phyloP scores from a whole-genome alignment of 805 yeast species.

The Saccharomycopsis schoenii region DNA sequence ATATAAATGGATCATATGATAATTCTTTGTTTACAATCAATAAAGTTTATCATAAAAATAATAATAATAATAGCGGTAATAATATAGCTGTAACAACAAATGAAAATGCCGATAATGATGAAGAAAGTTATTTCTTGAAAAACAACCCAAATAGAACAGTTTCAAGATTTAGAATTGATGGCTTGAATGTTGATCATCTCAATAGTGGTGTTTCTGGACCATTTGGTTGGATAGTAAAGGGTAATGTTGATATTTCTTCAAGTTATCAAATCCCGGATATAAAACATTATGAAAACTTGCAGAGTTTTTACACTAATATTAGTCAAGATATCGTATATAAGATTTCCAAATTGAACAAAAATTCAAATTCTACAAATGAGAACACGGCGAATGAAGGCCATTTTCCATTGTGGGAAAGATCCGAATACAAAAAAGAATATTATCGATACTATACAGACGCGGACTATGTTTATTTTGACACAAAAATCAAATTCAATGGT shows the following conservation, averaged over 20 bases:
- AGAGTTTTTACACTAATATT: conserved; percentile 17
- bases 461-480: conserved; percentile 63
- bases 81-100: no score
- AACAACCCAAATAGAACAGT: conserved; percentile 16
- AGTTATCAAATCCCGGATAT: conserved; percentile 75
- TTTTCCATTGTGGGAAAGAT: conserved; percentile 21
- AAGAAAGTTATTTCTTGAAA: conserved; percentile 1
- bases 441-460: conserved; percentile 26
- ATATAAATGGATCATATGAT: conserved; percentile 86
- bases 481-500: conserved; percentile 70
- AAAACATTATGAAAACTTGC: conserved; percentile 3
- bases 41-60: conserved; percentile 24
- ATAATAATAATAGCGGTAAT: not conserved
- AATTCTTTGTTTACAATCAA: conserved; percentile 89
- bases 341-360: conserved; percentile 17
- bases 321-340: conserved; percentile 29
- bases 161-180: conserved; percentile 70
- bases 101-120: conserved; percentile 18
- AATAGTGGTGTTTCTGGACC: conserved; percentile 90
- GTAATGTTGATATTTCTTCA: conserved; percentile 88
- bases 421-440: conserved; percentile 10
- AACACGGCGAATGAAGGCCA: conserved; percentile 12
- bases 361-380: conserved; percentile 7
- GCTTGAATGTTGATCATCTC: conserved; percentile 76
- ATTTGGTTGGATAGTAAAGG: conserved; percentile 92